Evolutionary conservation across 495 filamentous ascomycete species (phyloP).

Genomic region (Annulohypoxylon moriforme): DNA sequence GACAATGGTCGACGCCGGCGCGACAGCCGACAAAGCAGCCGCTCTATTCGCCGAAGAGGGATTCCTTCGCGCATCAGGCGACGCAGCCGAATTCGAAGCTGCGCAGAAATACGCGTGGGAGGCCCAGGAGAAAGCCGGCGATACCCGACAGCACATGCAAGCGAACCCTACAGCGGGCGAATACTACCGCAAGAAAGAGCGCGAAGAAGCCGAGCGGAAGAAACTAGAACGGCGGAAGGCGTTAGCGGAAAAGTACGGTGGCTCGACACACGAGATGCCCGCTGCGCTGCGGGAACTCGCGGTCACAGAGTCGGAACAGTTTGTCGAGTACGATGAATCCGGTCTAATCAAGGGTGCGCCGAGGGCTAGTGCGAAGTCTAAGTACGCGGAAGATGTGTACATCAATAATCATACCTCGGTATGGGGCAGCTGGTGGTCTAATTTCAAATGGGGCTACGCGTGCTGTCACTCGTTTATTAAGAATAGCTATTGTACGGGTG

Average conservation of each 20-base stretch:
- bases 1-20: conserved; percentile 90
- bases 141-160: conserved; percentile 85
- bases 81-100: conserved; percentile 92
- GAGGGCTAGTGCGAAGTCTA: conserved; percentile 79
- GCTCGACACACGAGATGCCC: conserved; percentile 69
- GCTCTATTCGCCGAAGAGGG: conserved; percentile 93
- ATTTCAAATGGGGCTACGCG: conserved; percentile 96
- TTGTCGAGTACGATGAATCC: conserved; percentile 92
- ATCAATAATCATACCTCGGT: conserved; percentile 92
- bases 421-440: conserved; percentile 97
- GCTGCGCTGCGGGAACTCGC: conserved; percentile 71
- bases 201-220: conserved; percentile 75
- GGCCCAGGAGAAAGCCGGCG: conserved; percentile 80
- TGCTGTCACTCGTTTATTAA: conserved; percentile 94
- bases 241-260: conserved; percentile 86
- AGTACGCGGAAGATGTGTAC: conserved; percentile 89
- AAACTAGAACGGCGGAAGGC: conserved; percentile 73
- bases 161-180: conserved; percentile 96
- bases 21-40: conserved; percentile 83
- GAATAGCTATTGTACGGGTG: conserved; percentile 97
- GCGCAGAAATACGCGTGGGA: conserved; percentile 96
- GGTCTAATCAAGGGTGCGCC: conserved; percentile 90
- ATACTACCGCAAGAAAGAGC: conserved; percentile 80
- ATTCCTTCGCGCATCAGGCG: conserved; percentile 88
- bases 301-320: conserved; percentile 84